Conservation (phyloP, 176 grass and related monocot genomes). For the Eleusine indica region DNA sequence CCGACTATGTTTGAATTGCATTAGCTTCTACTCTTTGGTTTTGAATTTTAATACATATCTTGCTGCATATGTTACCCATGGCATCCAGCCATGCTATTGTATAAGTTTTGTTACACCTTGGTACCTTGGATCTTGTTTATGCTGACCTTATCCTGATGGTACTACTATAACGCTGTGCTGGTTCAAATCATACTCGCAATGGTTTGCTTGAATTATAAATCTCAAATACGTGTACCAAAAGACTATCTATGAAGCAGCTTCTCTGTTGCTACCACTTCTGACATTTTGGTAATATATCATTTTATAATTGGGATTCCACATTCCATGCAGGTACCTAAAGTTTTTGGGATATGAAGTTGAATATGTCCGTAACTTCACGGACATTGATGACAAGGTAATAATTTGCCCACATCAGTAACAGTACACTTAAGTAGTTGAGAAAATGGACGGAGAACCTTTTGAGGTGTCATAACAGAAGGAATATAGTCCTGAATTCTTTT, state of each 20-base stretch:
- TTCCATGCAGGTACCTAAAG: slow-evolving; percentile 64
- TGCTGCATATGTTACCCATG: too few species aligned
- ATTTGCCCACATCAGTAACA: neutral
- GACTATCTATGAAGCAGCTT: too few species aligned
- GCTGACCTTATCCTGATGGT: too few species aligned
- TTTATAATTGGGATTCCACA: slow-evolving; percentile 13
- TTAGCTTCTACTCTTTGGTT: neutral
- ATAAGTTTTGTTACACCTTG: neutral
- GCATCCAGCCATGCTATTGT: too few species aligned
- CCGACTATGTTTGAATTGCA: neutral
- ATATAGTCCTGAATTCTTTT: too few species aligned
- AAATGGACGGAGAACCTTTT: too few species aligned
- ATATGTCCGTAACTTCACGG: slow-evolving; percentile 93
- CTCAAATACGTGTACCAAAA: too few species aligned
- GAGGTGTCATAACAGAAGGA: too few species aligned
- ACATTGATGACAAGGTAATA: slow-evolving; percentile 94
- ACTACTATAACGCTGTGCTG: neutral
- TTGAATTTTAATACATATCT: neutral
- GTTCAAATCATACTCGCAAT: neutral
- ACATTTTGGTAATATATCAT: slow-evolving; percentile 23
- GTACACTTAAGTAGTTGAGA: too few species aligned
- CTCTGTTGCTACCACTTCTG: slow-evolving; percentile 15
- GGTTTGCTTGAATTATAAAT: neutral
- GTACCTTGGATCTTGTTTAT: neutral
- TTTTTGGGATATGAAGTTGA: slow-evolving; percentile 88